A percentile compares a stretch with the other conserved stretches of the same genome.
Evolutionary conservation across 78 protist genomes (phyloP).

Genomic region (Tieghemostelium lacteum): DNA sequence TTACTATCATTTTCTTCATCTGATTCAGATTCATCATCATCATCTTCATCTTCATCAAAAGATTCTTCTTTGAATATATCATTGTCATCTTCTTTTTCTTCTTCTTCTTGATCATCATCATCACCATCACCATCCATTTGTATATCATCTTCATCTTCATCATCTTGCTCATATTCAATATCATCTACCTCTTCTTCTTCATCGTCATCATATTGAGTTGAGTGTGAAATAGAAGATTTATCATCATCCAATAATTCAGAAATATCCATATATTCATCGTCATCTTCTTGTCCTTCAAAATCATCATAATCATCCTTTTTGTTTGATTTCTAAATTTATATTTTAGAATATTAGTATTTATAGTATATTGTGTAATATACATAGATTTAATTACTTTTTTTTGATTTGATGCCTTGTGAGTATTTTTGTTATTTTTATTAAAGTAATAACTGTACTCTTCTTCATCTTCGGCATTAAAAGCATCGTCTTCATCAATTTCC

Average conservation of each 20-base stretch:
- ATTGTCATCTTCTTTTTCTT: slow-evolving; percentile 7
- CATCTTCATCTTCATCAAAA: slow-evolving; percentile 22
- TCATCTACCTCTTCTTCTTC: slow-evolving; percentile 2
- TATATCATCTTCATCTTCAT: slow-evolving; percentile 53
- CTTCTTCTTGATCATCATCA: slow-evolving; percentile 18
- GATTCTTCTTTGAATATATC: slow-evolving; percentile 18
- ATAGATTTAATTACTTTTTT: too few relatives aligned
- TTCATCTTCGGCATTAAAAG: slow-evolving; percentile 17
- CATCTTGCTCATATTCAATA: slow-evolving; percentile 37
- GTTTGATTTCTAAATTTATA: too few relatives aligned
- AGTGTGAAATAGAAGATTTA: too few relatives aligned
- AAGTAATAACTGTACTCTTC: background rate
- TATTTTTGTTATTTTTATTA: background rate
- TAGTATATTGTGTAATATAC: too few relatives aligned
- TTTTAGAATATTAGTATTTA: too few relatives aligned
- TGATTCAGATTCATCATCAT: background rate
- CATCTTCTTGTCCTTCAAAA: slow-evolving; percentile 38
- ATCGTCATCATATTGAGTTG: background rate
- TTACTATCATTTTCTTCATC: background rate
- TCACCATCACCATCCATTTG: slow-evolving; percentile 39
- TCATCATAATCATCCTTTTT: slow-evolving; percentile 2
- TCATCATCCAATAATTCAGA: slow-evolving; percentile 36
- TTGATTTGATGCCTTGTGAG: background rate
- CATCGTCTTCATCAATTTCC: slow-evolving; percentile 57
- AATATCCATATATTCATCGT: slow-evolving; percentile 58